Base-by-base conservation (phyloP, 257 asterid species). In the Anisodus tanguticus region DNA sequence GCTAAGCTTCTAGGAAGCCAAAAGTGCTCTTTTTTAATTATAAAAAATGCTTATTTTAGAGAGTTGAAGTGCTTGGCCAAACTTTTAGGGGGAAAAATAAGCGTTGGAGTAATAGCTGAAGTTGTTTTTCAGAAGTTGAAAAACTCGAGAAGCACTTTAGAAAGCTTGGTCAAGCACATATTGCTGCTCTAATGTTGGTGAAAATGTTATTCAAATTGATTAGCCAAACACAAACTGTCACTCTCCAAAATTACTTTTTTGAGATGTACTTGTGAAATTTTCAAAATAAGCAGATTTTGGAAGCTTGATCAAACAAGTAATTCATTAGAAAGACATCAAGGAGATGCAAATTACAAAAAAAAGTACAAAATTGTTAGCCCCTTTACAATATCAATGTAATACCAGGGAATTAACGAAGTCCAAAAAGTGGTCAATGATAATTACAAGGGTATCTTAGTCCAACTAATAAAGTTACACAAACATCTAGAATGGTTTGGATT, bases 101-200 rank as follows among this genome's bases (percentile, higher is more conserved):
- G 78, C 4, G 8, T 69, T 69, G 39, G 54, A 69, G 31, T 41
- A 69, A 69, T 41, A 41, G 9, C 31, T 39, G 54, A 4, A 39
- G 54, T 41, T 16, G 78, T 69, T 67, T 5, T 35, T 47, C 54
- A 69, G 51, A 68, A 68, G 76, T 6, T 37, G 45, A 8, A 15
- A 68, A 68, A 15, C 76, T 59, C 5, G 31, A 2, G 4, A n/a
- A n/a, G 66, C 31, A 59, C 66, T n/a, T n/a, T 26, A 39, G 22
- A 69, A 69, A 69, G 53, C 26, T 69, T 69, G 35, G 54, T 69
- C 78, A 69, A 69, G 54, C 78, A 69, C 8, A 69, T 13, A 12
- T 69, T 69, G 78, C 41, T 39, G 78, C 54, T 69, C 35, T 69
- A 41, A 69, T 41, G 41, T 41, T 41, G 54, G 54, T 8, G 13